phyloP scores from a whole-genome alignment of 495 filamentous ascomycete genomes.

The Talaromyces nanjingensis region DNA sequence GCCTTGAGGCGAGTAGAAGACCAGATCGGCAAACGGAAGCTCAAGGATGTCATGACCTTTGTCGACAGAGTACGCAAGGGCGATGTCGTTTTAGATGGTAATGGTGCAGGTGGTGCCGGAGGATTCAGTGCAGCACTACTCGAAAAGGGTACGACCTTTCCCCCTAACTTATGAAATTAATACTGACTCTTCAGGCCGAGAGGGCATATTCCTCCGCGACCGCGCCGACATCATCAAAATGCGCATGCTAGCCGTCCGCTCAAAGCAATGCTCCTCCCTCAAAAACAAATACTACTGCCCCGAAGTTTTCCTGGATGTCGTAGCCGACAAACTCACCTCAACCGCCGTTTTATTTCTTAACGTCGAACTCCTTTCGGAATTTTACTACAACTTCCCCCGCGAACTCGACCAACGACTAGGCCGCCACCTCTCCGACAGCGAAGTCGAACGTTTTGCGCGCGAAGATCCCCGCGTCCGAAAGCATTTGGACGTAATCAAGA shows the following conservation, averaged over 20 bases:
- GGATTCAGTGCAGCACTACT: slow-evolving; percentile 84
- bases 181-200: slow-evolving; percentile 55
- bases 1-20: slow-evolving; percentile 71
- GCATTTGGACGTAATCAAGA: slow-evolving; percentile 83
- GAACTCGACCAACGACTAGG: slow-evolving; percentile 87
- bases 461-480: slow-evolving; percentile 84
- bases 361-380: slow-evolving; percentile 92
- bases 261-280: slow-evolving; percentile 71
- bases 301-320: slow-evolving; percentile 94
- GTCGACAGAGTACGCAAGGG: slow-evolving; percentile 83
- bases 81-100: slow-evolving; percentile 74
- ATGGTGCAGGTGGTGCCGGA: slow-evolving; percentile 76
- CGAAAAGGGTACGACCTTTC: slow-evolving; percentile 55
- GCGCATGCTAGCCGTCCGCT: slow-evolving; percentile 79
- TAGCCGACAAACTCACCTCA: slow-evolving; percentile 87
- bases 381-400: slow-evolving; percentile 93
- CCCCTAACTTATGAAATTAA: not conserved
- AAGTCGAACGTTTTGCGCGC: slow-evolving; percentile 83
- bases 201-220: slow-evolving; percentile 89
- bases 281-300: slow-evolving; percentile 95
- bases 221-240: slow-evolving; percentile 84
- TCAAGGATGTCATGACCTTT: slow-evolving; percentile 85
- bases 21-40: slow-evolving; percentile 66
- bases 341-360: slow-evolving; percentile 97
- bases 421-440: slow-evolving; percentile 63